phyloP scores from a whole-genome alignment of 2,329 filamentous ascomycete species.

The Monilinia fructicola region DNA sequence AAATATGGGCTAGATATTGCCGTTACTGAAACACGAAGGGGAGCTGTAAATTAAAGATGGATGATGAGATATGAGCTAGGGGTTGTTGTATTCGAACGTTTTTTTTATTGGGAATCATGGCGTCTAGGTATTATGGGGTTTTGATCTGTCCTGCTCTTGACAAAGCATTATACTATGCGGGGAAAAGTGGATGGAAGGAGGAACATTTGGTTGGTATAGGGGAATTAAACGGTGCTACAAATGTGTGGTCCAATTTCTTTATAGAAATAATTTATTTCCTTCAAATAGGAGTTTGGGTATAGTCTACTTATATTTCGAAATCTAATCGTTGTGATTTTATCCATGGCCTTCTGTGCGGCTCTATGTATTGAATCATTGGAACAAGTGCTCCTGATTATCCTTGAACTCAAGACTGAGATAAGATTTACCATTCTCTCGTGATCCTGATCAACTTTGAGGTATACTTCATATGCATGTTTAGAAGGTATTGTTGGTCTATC shows the following conservation, averaged over 20 bases:
- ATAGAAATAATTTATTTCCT: slow-evolving; percentile 13
- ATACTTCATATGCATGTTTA: no score
- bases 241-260: background rate
- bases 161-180: slow-evolving; percentile 1
- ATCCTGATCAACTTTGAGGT: no score
- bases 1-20: slow-evolving; percentile 12
- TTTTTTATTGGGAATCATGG: slow-evolving; percentile 7
- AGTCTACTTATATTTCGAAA: background rate
- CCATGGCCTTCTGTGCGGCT: background rate
- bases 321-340: background rate
- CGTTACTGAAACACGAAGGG: background rate
- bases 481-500: no score
- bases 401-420: background rate
- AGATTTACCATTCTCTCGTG: no score
- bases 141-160: slow-evolving; percentile 8
- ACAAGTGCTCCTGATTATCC: background rate
- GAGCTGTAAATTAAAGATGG: slow-evolving; percentile 14
- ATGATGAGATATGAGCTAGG: slow-evolving; percentile 12
- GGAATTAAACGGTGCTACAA: slow-evolving; percentile 4
- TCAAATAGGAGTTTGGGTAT: background rate
- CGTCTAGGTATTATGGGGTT: slow-evolving; percentile 18
- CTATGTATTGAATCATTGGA: background rate
- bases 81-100: slow-evolving; percentile 8
- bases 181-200: slow-evolving; percentile 15
- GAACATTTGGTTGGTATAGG: background rate